Percentiles rank a stretch among this genome's conserved stretches.
Conservation (phyloP, 805 yeast species). For the Metschnikowia shivogae region DNA sequence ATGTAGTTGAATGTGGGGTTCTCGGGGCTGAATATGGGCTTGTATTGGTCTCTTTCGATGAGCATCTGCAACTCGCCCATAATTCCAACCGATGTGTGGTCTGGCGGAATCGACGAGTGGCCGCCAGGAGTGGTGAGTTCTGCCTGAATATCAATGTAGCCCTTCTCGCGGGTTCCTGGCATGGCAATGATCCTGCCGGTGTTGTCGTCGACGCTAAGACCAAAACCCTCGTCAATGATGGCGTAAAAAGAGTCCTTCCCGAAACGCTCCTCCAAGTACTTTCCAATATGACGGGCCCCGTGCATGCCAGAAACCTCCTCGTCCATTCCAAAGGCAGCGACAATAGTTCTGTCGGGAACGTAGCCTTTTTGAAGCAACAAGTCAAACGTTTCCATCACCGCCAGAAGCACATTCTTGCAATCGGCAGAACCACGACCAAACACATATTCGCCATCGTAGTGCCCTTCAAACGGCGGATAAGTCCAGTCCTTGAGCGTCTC, state of each 20-base stretch:
- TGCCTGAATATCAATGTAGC: constrained; percentile 45
- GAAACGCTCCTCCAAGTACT: constrained; percentile 14
- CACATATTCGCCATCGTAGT: constrained; percentile 24
- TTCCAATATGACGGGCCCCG: constrained; percentile 16
- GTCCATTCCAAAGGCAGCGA: constrained; percentile 20
- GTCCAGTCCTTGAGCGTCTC: constrained; percentile 38
- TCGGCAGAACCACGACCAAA: constrained; percentile 21
- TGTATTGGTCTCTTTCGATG: constrained; percentile 21
- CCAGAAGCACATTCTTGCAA: constrained; percentile 17
- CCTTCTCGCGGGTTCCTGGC: constrained; percentile 45
- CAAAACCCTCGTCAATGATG: constrained; percentile 22
- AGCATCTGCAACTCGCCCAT: constrained; percentile 20
- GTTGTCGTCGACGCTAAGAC: constrained; percentile 25
- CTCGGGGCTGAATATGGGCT: constrained; percentile 19
- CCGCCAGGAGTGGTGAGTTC: constrained; percentile 28
- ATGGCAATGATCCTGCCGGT: constrained; percentile 56
- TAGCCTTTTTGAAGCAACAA: constrained; percentile 10
- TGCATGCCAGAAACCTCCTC: constrained; percentile 18
- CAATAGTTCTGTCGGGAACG: constrained; percentile 14
- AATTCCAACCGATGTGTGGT: constrained; percentile 28
- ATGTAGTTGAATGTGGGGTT: constrained; percentile 25
- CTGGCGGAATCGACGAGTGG: constrained; percentile 28
- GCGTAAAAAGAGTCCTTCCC: constrained; percentile 17
- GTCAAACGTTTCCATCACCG: constrained; percentile 17
- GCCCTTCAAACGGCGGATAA: constrained; percentile 36